Evolutionary conservation across 257 asterid genomes (phyloP).

Genomic region (Plantago major): DNA sequence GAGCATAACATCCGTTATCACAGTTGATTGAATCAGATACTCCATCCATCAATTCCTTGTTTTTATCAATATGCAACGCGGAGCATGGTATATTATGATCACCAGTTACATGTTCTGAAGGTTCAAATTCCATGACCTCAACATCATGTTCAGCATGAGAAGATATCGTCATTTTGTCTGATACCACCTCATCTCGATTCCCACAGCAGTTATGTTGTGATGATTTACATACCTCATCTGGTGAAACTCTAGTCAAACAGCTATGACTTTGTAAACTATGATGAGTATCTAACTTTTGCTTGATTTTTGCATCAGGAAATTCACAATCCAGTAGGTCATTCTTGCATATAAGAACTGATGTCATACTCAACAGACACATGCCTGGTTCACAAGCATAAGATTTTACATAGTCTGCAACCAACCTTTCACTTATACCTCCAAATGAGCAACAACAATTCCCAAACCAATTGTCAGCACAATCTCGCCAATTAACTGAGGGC

Average conservation of each 20-base stretch:
- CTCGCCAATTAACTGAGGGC: slow-evolving; percentile 95
- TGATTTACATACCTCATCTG: slow-evolving; percentile 20
- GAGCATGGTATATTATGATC: slow-evolving; percentile 33
- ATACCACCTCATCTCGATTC: slow-evolving; percentile 14
- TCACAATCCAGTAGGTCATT: slow-evolving; percentile 59
- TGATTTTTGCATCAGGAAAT: slow-evolving; percentile 29
- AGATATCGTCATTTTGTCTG: slow-evolving; percentile 6
- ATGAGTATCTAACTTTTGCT: slow-evolving; percentile 21
- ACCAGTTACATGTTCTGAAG: slow-evolving; percentile 18
- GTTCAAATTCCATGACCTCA: slow-evolving; percentile 18
- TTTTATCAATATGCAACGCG: slow-evolving; percentile 31
- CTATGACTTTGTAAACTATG: slow-evolving; percentile 15
- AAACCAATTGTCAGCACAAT: slow-evolving; percentile 96
- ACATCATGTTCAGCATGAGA: slow-evolving; percentile 18
- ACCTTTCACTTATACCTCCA: slow-evolving; percentile 79
- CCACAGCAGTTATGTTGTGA: slow-evolving; percentile 14
- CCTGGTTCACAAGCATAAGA: slow-evolving; percentile 68
- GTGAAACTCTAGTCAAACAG: slow-evolving; percentile 14
- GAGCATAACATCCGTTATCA: slow-evolving; percentile 36
- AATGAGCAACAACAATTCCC: slow-evolving; percentile 95
- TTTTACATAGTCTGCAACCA: slow-evolving; percentile 58
- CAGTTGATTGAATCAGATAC: slow-evolving; percentile 12
- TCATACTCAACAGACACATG: slow-evolving; percentile 57
- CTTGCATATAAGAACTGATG: slow-evolving; percentile 60
- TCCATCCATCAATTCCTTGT: slow-evolving; percentile 17